A percentile compares a stretch with the other conserved stretches of the same genome.
These are phyloP conservation scores for Dactylis glomerata DNA, from an alignment of 176 grass and related monocot genomes.

Conservation along the genomic window DNA sequence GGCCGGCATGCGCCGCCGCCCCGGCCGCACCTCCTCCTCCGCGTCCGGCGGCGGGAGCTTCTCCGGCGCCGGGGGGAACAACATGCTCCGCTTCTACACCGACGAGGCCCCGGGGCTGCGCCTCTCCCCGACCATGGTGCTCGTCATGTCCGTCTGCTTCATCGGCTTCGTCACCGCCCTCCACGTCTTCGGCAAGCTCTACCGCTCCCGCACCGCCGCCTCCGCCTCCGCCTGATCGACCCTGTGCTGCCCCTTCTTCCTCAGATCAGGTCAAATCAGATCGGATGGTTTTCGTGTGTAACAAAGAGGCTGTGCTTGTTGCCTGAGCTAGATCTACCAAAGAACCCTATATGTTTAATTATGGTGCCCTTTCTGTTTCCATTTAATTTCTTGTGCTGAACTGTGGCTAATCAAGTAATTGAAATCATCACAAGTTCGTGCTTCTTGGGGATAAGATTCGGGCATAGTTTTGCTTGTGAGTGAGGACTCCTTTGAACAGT, in stretches of 20 bases:
- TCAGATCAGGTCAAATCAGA: background rate
- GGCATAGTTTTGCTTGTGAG: background rate
- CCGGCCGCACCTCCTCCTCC: constrained; percentile 28
- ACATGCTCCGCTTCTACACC: constrained; percentile 93
- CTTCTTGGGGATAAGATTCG: background rate
- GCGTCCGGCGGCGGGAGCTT: constrained; percentile 15
- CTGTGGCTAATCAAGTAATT: constrained; percentile 3
- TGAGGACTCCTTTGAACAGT: background rate
- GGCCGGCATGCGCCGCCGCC: constrained; percentile 54
- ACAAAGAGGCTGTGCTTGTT: background rate
- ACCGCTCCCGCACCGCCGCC: constrained; percentile 64
- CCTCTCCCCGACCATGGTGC: constrained; percentile 69
- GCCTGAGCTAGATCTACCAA: constrained; percentile 12
- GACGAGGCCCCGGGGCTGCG: constrained; percentile 70
- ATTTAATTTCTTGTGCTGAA: background rate
- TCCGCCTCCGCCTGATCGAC: constrained; percentile 40
- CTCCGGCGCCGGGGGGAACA: constrained; percentile 50
- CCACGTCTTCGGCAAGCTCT: constrained; percentile 82
- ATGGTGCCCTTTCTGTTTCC: constrained; percentile 23
- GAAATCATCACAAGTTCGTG: background rate
- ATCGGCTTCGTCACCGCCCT: constrained; percentile 72
- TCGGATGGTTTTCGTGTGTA: constrained; percentile 23
- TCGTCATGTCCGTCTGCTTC: constrained; percentile 64
- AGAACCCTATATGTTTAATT: constrained; percentile 11
- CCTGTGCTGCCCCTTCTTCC: background rate